A percentile compares a stretch with the other conserved stretches of the same genome.
phyloP scores from a whole-genome alignment of 345 rosid species.

The Brassica cretica region DNA sequence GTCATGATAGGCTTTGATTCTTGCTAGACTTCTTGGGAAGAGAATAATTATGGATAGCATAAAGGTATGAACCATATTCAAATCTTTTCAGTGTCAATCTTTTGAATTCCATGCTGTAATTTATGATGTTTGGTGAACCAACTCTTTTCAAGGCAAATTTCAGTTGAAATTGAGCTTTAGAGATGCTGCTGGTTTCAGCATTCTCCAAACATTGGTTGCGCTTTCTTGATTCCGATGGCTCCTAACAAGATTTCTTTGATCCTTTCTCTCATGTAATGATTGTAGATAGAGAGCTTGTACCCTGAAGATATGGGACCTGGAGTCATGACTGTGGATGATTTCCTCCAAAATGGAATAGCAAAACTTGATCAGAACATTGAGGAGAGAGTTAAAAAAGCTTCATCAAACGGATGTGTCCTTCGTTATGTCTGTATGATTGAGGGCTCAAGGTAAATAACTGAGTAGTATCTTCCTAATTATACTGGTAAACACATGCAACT shows the following conservation, averaged over 20 bases:
- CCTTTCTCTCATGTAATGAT: neutral
- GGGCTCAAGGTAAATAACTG: slow-evolving; percentile 55
- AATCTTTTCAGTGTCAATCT: slow-evolving; percentile 1
- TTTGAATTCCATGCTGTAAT: neutral
- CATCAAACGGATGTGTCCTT: slow-evolving; percentile 67
- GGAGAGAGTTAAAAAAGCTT: slow-evolving; percentile 76
- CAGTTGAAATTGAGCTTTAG: neutral
- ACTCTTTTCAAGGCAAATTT: neutral
- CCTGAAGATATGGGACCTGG: slow-evolving; percentile 76
- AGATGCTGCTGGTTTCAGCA: too few species aligned
- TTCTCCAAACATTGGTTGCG: neutral
- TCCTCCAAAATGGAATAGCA: slow-evolving; percentile 55
- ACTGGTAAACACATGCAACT: neutral
- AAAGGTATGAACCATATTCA: slow-evolving; percentile 47
- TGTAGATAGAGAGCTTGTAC: slow-evolving; percentile 85
- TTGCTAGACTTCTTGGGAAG: slow-evolving; percentile 86
- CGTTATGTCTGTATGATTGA: slow-evolving; percentile 90
- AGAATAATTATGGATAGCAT: slow-evolving; percentile 65
- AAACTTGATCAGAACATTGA: slow-evolving; percentile 63
- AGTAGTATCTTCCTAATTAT: neutral
- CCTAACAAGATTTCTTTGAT: neutral
- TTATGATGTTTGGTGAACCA: neutral
- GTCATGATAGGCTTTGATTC: slow-evolving; percentile 73
- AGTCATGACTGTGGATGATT: slow-evolving; percentile 70
- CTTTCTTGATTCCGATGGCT: neutral